These are phyloP conservation scores for Pestalotiopsis sp. DNA, from an alignment of 2,329 filamentous ascomycete genomes.

Conservation along the genomic window DNA sequence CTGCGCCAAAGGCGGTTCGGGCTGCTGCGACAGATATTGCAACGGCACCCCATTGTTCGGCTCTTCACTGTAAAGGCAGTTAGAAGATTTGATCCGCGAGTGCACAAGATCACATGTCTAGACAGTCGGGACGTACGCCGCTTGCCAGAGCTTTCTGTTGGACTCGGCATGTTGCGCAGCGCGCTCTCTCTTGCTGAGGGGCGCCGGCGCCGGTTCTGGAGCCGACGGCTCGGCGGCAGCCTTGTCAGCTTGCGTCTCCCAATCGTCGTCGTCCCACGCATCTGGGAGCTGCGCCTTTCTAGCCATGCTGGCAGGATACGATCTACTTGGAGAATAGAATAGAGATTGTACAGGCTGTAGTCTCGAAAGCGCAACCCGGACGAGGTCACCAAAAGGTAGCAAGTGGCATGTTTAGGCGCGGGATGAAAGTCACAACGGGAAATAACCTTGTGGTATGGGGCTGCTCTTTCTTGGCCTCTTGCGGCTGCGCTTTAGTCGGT, in stretches of 20 bases:
- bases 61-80: slow-evolving; percentile 13
- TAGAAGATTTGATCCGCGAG: slow-evolving; percentile 3
- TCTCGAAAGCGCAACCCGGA: background rate
- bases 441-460: background rate
- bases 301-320: slow-evolving; percentile 39
- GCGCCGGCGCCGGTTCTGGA: slow-evolving; percentile 35
- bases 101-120: background rate
- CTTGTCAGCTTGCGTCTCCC: slow-evolving; percentile 76
- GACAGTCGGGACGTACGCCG: slow-evolving; percentile 65
- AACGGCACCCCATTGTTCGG: slow-evolving; percentile 65
- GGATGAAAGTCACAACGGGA: slow-evolving; percentile 2
- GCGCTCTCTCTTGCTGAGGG: slow-evolving; percentile 73
- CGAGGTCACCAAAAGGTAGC: background rate
- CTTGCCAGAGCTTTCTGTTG: slow-evolving; percentile 86
- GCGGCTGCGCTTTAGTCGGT: background rate
- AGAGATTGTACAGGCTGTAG: background rate
- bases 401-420: background rate
- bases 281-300: slow-evolving; percentile 61
- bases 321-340: slow-evolving; percentile 29
- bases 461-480: background rate
- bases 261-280: slow-evolving; percentile 88
- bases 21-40: slow-evolving; percentile 71
- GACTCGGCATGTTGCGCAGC: slow-evolving; percentile 79
- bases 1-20: slow-evolving; percentile 62
- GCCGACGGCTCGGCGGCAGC: slow-evolving; percentile 35